Percentiles rank a stretch among this genome's conserved stretches.
phyloP scores from a whole-genome alignment of 129 eudicot genomes.

The Saposhnikovia divaricata region DNA sequence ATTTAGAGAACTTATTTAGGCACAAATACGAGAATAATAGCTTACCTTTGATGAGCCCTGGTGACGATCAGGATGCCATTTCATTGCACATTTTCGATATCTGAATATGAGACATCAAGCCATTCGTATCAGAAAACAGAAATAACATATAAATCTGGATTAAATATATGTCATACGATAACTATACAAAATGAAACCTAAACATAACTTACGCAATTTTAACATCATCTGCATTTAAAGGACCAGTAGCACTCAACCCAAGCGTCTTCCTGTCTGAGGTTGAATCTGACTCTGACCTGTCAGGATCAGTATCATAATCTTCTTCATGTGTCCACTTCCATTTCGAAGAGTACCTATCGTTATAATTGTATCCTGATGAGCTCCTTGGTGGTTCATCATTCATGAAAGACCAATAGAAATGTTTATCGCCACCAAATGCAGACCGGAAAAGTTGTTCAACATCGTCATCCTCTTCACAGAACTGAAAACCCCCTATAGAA shows the following conservation, averaged over 20 bases:
- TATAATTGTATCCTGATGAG: conserved; percentile 45
- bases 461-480: conserved; percentile 57
- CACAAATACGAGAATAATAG: not conserved
- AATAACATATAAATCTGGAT: not conserved
- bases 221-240: conserved; percentile 69
- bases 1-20: not conserved
- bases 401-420: conserved; percentile 64
- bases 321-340: conserved; percentile 46
- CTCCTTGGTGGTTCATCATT: conserved; percentile 44
- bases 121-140: not conserved
- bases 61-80: conserved; percentile 99
- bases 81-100: conserved; percentile 77
- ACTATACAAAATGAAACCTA: not conserved
- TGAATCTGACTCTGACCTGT: conserved; percentile 25
- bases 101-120: conserved; percentile 33
- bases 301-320: conserved; percentile 46
- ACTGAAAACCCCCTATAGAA: conserved; percentile 52
- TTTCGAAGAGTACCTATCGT: conserved; percentile 22
- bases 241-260: conserved; percentile 83
- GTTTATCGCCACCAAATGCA: conserved; percentile 55
- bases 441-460: conserved; percentile 59
- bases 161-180: not conserved
- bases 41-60: conserved; percentile 80
- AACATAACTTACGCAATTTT: conserved; percentile 63
- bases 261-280: conserved; percentile 58